phyloP scores from a whole-genome alignment of 345 rosid species.

The Bruguiera parviflora region DNA sequence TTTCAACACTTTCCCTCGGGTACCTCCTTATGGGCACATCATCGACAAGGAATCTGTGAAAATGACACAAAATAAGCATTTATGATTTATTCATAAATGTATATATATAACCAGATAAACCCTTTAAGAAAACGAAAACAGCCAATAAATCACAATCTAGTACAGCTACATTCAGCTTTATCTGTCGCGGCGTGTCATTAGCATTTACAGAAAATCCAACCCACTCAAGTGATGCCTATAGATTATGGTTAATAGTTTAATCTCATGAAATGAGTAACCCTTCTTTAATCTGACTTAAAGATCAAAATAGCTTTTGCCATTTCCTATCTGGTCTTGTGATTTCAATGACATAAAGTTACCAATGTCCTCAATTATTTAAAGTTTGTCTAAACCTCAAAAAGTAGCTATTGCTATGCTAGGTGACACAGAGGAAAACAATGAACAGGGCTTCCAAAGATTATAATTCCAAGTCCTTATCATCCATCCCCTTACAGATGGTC shows the following conservation, averaged over 20 bases:
- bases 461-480: not conserved
- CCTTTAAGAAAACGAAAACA: not conserved
- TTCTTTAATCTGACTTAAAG: conserved; percentile 4
- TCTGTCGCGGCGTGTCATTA: conserved; percentile 1
- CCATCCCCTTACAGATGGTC: not conserved
- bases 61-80: not conserved
- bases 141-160: not conserved
- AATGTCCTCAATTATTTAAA: not conserved
- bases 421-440: not conserved
- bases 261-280: no score
- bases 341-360: not conserved
- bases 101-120: not conserved
- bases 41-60: conserved; percentile 80
- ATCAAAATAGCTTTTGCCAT: not conserved
- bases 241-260: not conserved
- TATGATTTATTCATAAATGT: no score
- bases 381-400: not conserved
- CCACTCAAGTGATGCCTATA: not conserved
- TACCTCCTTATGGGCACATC: conserved; percentile 95
- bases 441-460: not conserved
- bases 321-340: conserved; percentile 10
- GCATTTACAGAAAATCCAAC: not conserved
- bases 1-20: conserved; percentile 60
- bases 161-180: conserved; percentile 2
- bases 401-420: not conserved